These are phyloP conservation scores for Onygenales sp. DNA, from an alignment of 2,329 filamentous ascomycete genomes.

Conservation along the genomic window DNA sequence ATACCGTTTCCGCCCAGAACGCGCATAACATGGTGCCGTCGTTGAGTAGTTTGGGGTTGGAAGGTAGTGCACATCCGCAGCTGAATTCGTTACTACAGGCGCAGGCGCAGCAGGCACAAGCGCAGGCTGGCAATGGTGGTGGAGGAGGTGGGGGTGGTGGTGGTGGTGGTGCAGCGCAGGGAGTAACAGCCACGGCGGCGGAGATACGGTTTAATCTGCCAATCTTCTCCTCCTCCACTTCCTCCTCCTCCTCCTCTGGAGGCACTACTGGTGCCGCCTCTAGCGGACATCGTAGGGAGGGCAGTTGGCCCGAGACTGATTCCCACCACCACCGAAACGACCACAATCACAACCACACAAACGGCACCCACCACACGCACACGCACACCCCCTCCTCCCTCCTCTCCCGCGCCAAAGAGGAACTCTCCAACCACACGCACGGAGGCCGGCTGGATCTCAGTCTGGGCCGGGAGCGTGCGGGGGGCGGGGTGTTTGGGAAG, in stretches of 20 bases:
- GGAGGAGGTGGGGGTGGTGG: no score
- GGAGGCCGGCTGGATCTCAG: constrained; percentile 46
- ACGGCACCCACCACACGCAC: not conserved
- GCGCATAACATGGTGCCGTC: no score
- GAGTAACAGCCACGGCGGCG: constrained; percentile 51
- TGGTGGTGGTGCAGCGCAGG: not conserved
- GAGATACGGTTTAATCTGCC: constrained; percentile 88
- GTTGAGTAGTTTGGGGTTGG: no score
- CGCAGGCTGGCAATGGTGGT: no score
- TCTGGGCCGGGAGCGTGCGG: constrained; percentile 72
- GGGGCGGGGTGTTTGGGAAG: constrained; percentile 76
- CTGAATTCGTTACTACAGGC: no score
- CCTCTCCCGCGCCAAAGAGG: constrained; percentile 7
- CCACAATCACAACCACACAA: not conserved
- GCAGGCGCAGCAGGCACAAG: no score
- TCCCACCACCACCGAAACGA: no score
- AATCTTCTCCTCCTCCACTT: constrained; percentile 29
- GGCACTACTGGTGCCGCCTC: constrained; percentile 17
- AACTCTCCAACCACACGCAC: constrained; percentile 15
- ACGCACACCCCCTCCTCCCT: constrained; percentile 7
- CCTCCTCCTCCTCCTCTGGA: no score
- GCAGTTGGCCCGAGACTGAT: no score
- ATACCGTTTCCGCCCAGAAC: constrained; percentile 33
- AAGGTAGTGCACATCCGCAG: no score
- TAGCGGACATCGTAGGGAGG: not conserved